Percentiles rank a stretch among this genome's conserved stretches.
Conservation (phyloP, 2,329 filamentous ascomycete species). For the Leptographium galeiforme region DNA sequence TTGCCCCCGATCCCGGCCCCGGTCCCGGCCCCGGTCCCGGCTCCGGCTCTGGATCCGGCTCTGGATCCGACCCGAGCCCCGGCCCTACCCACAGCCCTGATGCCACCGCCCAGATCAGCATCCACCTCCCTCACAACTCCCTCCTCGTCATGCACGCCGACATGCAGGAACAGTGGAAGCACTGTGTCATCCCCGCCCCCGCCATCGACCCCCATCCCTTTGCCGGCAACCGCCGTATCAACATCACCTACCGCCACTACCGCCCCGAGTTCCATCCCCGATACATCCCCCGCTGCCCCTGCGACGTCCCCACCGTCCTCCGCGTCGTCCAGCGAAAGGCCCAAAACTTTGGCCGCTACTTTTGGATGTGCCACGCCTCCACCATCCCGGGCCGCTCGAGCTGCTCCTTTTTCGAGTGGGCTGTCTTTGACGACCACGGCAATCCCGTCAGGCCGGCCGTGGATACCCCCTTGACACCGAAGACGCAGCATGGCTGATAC, state of each 20-base stretch:
- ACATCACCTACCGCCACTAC: constrained; percentile 89
- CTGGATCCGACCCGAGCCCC: constrained; percentile 15
- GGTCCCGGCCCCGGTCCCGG: constrained; percentile 18
- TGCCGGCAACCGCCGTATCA: constrained; percentile 69
- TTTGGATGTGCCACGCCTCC: constrained; percentile 84
- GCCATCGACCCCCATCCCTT: constrained; percentile 77
- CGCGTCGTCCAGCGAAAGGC: constrained; percentile 68
- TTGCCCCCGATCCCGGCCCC: constrained; percentile 11
- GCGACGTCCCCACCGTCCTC: constrained; percentile 53
- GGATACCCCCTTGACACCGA: not conserved
- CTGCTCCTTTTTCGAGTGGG: constrained; percentile 76
- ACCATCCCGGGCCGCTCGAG: constrained; percentile 55
- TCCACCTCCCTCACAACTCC: constrained; percentile 89
- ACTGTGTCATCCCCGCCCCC: constrained; percentile 61
- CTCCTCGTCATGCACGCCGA: constrained; percentile 92
- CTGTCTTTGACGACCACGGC: constrained; percentile 74
- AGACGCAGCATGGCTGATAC: no score
- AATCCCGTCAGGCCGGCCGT: constrained; percentile 48
- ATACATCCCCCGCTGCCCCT: constrained; percentile 66
- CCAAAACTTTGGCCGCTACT: constrained; percentile 62
- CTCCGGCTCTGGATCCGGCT: constrained; percentile 18
- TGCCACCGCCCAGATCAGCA: constrained; percentile 70
- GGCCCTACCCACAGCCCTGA: constrained; percentile 16
- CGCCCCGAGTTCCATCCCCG: constrained; percentile 62
- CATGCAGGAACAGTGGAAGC: constrained; percentile 97